Base-by-base conservation (phyloP, 2,329 filamentous ascomycete genomes). In the Diaporthe vaccinii region DNA sequence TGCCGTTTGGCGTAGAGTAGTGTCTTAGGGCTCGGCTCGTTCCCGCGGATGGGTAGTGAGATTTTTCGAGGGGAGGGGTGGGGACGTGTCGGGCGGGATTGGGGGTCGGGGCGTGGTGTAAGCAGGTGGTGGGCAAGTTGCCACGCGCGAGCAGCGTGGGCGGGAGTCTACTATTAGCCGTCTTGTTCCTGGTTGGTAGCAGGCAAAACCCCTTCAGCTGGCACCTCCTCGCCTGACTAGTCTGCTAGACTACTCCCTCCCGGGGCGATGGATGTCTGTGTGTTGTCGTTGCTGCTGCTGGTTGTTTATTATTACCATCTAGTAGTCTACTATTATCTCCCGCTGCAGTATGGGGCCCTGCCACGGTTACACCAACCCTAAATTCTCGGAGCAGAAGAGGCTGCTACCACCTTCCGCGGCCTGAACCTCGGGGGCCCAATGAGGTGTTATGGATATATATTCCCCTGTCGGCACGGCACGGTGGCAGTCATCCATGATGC, bases 381-480 rank as follows among this genome's bases (percentile, higher is more conserved):
- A 68, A 53, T 39, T 39, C 22, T 36, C 46, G 46, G 46, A 14
- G 46, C 8, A 28, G 28, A 68, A 12, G 62, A 51, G 62, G 46
- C 62, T 68, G 62, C 65, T 68, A 53, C 65, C 46, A 68, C 65
- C 65, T 53, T 68, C 65, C 46, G 65, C 46, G 46, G n/a, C 65
- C 31, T 53, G 65, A 14, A 28, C 46, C 65, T 53, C 46, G 65
- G 46, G 65, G 65, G 65, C 46, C 65, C 65, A 68, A 68, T 68
- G 65, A 68, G 65, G 46, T 68, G 65, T 68, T 53, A 68, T 68
- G 65, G 65, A 68, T 68, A 68, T 68, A 68, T 68, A 68, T 53
- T 39, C 65, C 65, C 65, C 34, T 68, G 65, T 68, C 65, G 31
- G 31, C 65, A 68, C 65, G 65, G 65, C 65, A 68, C 65, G 62